Percentiles rank a stretch among this genome's conserved stretches.
Conservation (phyloP, 495 filamentous ascomycete genomes). For the Astrothelium subdiscretum region DNA sequence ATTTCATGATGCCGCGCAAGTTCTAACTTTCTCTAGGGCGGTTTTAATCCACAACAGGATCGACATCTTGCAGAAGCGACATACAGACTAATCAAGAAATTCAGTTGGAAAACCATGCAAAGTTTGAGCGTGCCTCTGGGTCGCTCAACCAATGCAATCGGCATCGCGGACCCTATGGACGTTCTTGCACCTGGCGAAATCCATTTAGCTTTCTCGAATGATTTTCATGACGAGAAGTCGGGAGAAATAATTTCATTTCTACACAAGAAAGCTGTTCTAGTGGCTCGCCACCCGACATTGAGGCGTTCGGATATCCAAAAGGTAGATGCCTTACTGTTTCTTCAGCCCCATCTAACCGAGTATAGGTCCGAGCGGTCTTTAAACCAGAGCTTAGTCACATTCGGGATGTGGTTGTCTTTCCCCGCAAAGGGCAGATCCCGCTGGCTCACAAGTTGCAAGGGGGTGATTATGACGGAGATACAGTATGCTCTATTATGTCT, state of each 20-base stretch:
- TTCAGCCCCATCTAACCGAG: not conserved
- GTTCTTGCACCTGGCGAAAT: constrained; percentile 64
- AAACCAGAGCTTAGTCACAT: constrained; percentile 59
- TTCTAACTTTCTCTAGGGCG: constrained; percentile 30
- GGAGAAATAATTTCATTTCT: constrained; percentile 49
- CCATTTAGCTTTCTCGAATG: constrained; percentile 66
- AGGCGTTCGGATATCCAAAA: constrained; percentile 76
- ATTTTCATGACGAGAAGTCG: constrained; percentile 41
- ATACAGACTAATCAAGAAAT: not conserved
- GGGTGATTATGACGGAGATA: constrained; percentile 92
- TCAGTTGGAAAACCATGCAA: constrained; percentile 2
- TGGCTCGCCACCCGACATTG: constrained; percentile 74
- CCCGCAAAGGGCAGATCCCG: constrained; percentile 53
- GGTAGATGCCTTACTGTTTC: constrained; percentile 23
- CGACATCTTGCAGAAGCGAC: not conserved
- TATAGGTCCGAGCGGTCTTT: constrained; percentile 43
- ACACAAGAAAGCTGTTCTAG: constrained; percentile 62
- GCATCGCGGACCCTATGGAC: constrained; percentile 67
- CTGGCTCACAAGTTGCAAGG: constrained; percentile 77
- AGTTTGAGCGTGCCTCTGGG: constrained; percentile 61
- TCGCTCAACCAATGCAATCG: constrained; percentile 66
- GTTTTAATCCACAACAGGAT: constrained; percentile 35
- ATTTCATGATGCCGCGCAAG: constrained; percentile 19
- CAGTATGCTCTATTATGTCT: constrained; percentile 22
- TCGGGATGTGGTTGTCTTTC: constrained; percentile 79